phyloP scores from a whole-genome alignment of 176 grass and related monocot species.

The Juncus effusus region DNA sequence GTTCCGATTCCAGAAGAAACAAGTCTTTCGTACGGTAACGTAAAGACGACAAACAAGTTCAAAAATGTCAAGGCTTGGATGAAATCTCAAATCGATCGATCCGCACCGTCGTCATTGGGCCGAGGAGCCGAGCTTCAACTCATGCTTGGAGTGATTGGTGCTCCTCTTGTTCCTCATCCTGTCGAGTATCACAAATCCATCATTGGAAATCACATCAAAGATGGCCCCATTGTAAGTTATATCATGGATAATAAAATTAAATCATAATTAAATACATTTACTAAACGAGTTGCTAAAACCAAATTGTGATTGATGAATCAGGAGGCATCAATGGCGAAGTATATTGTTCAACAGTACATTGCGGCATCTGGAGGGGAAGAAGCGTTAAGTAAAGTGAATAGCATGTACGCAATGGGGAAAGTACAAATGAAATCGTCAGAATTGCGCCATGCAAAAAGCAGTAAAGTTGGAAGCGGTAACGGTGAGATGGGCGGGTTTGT shows the following conservation, averaged over 20 bases:
- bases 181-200: conserved; percentile 57
- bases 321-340: conserved; percentile 89
- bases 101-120: conserved; percentile 45
- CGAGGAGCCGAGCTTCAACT: conserved; percentile 83
- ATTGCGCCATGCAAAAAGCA: conserved; percentile 17
- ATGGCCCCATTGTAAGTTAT: conserved; percentile 62
- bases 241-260: not conserved
- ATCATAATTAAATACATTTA: not conserved
- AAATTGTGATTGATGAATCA: conserved; percentile 14
- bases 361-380: conserved; percentile 85
- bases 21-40: conserved; percentile 27
- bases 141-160: conserved; percentile 94
- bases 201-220: conserved; percentile 57
- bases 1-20: conserved; percentile 91
- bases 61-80: conserved; percentile 78
- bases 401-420: conserved; percentile 94
- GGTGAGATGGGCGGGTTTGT: conserved; percentile 91
- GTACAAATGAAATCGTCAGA: conserved; percentile 70
- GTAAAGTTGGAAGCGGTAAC: conserved; percentile 28
- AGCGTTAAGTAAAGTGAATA: conserved; percentile 62
- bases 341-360: conserved; percentile 95
- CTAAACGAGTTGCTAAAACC: not conserved
- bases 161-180: conserved; percentile 78
- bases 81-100: conserved; percentile 35
- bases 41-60: conserved; percentile 44